Base-by-base conservation (phyloP, 495 filamentous ascomycete species). In the Podospora fimiseda region DNA sequence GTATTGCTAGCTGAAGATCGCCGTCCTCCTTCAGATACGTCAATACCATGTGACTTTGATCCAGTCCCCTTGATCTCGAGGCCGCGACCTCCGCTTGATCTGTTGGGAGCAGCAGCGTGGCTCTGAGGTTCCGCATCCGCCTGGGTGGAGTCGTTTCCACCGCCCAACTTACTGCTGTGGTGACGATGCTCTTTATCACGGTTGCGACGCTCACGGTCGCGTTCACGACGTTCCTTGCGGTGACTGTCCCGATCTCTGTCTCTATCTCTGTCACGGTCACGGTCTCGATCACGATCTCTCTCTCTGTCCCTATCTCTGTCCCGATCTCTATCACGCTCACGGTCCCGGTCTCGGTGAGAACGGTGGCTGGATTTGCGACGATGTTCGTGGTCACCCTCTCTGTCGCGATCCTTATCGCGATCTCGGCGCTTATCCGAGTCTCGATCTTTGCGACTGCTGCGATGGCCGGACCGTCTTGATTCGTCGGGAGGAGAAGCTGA, bases 401-500 rank as follows among this genome's bases (percentile, higher is more conserved):
- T 57, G 14, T 70, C 64, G 21, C 54, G 57, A 21, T 70, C 70
- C 50, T 62, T 64, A 7, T 63, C 60, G 13, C 65, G 52, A 9
- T 75, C 74, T 20, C 64, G 64, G 13, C 74, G 70, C 39, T 65
- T 69, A 18, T 84, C 80, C 47, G 56, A 52, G 21, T 75, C 71
- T 5, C 69, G 63, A 27, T 77, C 74, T 39, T 67, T 64, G 3
- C 73, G 70, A 45, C 77, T 74, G 46, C 77, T 74, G 38, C 78
- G 74, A 38, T 78, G 77, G 16, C 74, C 71, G 21, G 75, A 76
- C 18, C 71, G 69, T 44, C 74, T 73, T 9, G 76, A 73, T 11
- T 80, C 76, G n/a, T 60, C 61, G 7, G 43, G 30, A n/a, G 72
- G 70, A 1, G 82, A 83, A 15, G 70, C 69, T 0, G 80, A 83